Percentiles rank a stretch among this genome's conserved stretches.
These are phyloP conservation scores for Spatholobus suberectus DNA, from an alignment of 306 rosid species.

Conservation along the genomic window DNA sequence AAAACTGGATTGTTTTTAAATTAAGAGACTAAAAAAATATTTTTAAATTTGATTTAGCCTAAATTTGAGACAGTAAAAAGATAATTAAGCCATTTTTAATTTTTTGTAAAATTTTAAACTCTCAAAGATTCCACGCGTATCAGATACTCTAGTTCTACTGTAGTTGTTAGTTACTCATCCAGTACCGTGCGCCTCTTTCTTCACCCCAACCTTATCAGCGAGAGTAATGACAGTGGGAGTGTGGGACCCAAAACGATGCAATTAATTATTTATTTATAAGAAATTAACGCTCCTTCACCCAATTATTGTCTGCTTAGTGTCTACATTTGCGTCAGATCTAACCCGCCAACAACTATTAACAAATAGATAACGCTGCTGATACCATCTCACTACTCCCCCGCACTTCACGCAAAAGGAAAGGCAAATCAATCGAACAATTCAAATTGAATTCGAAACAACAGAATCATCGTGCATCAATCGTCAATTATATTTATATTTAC, in stretches of 20 bases:
- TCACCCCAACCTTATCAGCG: not conserved
- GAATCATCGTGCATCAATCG: not conserved
- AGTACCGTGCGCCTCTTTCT: constrained; percentile 5
- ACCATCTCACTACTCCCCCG: not conserved
- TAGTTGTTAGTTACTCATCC: too few species aligned
- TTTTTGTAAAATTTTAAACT: too few species aligned
- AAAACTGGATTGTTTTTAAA: too few species aligned
- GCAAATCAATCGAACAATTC: not conserved
- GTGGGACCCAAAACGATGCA: not conserved
- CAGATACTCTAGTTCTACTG: too few species aligned
- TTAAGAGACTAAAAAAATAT: too few species aligned
- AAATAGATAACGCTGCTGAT: not conserved
- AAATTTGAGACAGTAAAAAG: too few species aligned
- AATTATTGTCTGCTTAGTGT: not conserved
- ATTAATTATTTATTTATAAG: not conserved
- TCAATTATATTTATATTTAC: not conserved
- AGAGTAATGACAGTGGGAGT: not conserved
- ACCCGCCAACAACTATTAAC: not conserved
- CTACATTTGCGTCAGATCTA: constrained; percentile 24
- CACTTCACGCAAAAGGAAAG: not conserved
- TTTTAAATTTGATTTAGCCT: too few species aligned
- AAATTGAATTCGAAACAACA: not conserved
- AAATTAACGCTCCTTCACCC: not conserved
- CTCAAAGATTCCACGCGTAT: not conserved
- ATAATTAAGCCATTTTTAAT: too few species aligned